Base-by-base conservation (phyloP, 257 asterid genomes). In the Coffea eugenioides region DNA sequence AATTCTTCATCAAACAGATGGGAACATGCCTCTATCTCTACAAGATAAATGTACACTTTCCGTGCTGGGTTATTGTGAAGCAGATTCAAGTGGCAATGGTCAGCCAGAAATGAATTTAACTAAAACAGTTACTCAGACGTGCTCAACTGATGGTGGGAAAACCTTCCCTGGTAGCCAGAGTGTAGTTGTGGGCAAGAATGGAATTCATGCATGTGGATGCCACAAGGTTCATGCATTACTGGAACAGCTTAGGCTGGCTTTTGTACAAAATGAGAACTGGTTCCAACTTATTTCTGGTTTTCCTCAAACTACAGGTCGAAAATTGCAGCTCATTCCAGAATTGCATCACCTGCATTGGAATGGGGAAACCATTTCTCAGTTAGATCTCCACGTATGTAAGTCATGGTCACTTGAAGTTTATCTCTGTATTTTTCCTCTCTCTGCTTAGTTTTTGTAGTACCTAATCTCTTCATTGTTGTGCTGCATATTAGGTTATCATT, bases 311-410 rank as follows among this genome's bases (percentile, higher is more conserved):
- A 71, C 31, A 45, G 82, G 79, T 70, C 70, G 86, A 76, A 86
- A 88, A 73, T 80, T 67, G 74, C 80, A 51, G 71, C 74, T 78
- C 83, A 80, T 88, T 79, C 98, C 99, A 25, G 82, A 78, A 83
- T 79, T 91, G 83, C 93, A 91, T 87, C 98, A 91, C 83, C 76
- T 94, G 80, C 98, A 96, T 72, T 90, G 90, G 96, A 84, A 84
- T 43, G 80, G 92, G 36, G 87, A 87, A 72, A 82, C 51, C 49
- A 69, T 89, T 25, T 78, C 81, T 62, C 84, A 81, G 64, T 79
- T 92, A 80, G 95, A 96, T 91, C 94, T 92, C 85, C 99, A 96
- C 94, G 99, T 96, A 96, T 94, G 98, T 92, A 96, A 94, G 99
- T 92, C 97, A 69, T 83, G 79, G 70, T 84, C 48, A 66, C 79